Percentiles rank a stretch among this genome's conserved stretches.
These are phyloP conservation scores for Alnus rubra DNA, from an alignment of 306 rosid genomes.

Conservation along the genomic window DNA sequence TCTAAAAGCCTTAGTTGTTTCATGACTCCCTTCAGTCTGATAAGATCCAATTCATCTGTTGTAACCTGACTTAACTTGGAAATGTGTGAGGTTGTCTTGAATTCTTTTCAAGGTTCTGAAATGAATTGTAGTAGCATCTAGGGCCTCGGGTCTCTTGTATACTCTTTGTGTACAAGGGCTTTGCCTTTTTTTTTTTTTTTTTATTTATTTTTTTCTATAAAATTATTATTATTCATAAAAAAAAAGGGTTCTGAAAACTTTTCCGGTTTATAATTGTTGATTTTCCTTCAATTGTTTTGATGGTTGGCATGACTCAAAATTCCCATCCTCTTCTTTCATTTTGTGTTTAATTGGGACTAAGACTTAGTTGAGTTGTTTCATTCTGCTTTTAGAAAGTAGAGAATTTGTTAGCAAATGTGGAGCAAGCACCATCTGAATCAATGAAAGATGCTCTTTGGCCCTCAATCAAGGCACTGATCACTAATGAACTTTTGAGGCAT, in stretches of 20 bases:
- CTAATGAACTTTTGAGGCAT: slow-evolving; percentile 51
- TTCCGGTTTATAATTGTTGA: not conserved
- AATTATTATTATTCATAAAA: too few relatives aligned
- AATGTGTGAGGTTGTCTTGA: not conserved
- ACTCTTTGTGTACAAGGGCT: too few relatives aligned
- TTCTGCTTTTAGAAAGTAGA: slow-evolving; percentile 51
- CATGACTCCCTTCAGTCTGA: not conserved
- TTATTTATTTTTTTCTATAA: too few relatives aligned
- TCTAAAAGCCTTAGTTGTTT: too few relatives aligned
- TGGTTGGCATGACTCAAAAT: not conserved
- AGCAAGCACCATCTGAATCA: slow-evolving; percentile 50
- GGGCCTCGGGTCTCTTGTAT: too few relatives aligned
- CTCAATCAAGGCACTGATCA: slow-evolving; percentile 59
- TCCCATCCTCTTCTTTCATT: slow-evolving; percentile 18
- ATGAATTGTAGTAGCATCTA: not conserved
- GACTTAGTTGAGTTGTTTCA: not conserved
- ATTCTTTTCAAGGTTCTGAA: not conserved
- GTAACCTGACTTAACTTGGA: not conserved
- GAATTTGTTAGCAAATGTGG: slow-evolving; percentile 46
- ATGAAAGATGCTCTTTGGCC: slow-evolving; percentile 60
- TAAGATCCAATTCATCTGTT: not conserved
- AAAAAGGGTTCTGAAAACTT: not conserved
- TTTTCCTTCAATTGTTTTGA: not conserved
- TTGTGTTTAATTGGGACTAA: slow-evolving; percentile 16
- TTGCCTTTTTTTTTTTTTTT: too few relatives aligned